Conservation (phyloP, 441 rosid species). For the Jatropha podagrica region DNA sequence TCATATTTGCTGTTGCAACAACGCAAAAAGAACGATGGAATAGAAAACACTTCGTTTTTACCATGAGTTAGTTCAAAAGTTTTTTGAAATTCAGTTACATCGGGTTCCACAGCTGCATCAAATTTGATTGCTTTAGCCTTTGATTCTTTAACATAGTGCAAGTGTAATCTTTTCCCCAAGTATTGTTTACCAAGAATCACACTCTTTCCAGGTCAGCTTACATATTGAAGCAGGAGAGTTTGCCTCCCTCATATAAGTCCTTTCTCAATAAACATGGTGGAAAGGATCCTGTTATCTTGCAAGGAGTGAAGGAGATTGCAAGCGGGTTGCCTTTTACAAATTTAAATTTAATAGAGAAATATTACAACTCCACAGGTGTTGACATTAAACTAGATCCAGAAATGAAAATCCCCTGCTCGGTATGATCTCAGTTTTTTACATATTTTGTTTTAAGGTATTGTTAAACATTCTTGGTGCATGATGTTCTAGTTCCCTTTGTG, state of each 20-base stretch:
- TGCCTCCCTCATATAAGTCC: slow-evolving; percentile 88
- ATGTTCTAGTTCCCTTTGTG: background rate
- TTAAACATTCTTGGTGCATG: background rate
- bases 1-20: background rate
- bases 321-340: slow-evolving; percentile 61
- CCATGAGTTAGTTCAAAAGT: background rate
- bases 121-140: background rate
- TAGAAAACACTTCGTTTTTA: background rate
- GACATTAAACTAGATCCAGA: slow-evolving; percentile 72
- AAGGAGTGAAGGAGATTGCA: slow-evolving; percentile 77
- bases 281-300: slow-evolving; percentile 61
- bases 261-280: slow-evolving; percentile 90
- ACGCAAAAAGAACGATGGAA: background rate
- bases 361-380: slow-evolving; percentile 68
- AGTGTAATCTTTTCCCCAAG: background rate
- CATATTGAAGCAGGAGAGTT: slow-evolving; percentile 81
- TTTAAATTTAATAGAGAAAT: slow-evolving; percentile 61
- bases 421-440: slow-evolving; percentile 34
- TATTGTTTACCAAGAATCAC: slow-evolving; percentile 17
- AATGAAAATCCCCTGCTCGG: slow-evolving; percentile 85
- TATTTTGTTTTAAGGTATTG: slow-evolving; percentile 14
- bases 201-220: slow-evolving; percentile 77
- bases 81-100: background rate
- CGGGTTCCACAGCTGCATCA: background rate
- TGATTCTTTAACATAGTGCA: background rate